These are phyloP conservation scores for Yarrowia keelungensis DNA, from an alignment of 805 yeast genomes.

Conservation along the genomic window DNA sequence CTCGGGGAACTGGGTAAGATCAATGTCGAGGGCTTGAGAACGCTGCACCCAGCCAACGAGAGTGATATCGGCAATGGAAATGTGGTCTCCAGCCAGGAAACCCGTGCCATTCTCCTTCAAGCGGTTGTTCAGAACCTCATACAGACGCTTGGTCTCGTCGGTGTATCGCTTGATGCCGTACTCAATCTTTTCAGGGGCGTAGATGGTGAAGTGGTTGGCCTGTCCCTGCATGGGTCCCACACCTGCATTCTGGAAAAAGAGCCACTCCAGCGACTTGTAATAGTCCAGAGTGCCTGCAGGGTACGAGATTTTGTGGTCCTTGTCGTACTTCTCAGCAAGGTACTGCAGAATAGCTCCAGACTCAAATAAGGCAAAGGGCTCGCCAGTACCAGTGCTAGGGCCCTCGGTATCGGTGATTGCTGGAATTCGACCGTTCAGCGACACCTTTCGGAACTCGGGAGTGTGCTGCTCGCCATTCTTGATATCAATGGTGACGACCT, in stretches of 20 bases:
- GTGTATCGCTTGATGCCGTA: slow-evolving; percentile 61
- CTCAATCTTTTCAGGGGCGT: slow-evolving; percentile 59
- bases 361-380: slow-evolving; percentile 55
- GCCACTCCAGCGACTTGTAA: slow-evolving; percentile 56
- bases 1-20: slow-evolving; percentile 56
- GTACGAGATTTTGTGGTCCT: slow-evolving; percentile 55
- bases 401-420: slow-evolving; percentile 51
- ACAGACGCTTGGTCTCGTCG: slow-evolving; percentile 61
- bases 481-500: slow-evolving; percentile 54
- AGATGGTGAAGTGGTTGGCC: slow-evolving; percentile 56
- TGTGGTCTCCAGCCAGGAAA: slow-evolving; percentile 65
- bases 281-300: slow-evolving; percentile 53
- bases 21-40: slow-evolving; percentile 40
- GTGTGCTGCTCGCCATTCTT: slow-evolving; percentile 57
- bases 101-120: slow-evolving; percentile 57
- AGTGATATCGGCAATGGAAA: slow-evolving; percentile 63
- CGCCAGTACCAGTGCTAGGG: slow-evolving; percentile 40
- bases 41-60: slow-evolving; percentile 57
- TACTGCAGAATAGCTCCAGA: slow-evolving; percentile 68
- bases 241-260: slow-evolving; percentile 64
- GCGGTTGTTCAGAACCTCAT: slow-evolving; percentile 61
- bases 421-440: slow-evolving; percentile 72
- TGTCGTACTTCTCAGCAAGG: slow-evolving; percentile 66
- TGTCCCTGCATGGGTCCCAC: slow-evolving; percentile 72
- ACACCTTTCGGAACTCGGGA: slow-evolving; percentile 62